phyloP scores from a whole-genome alignment of 768 basidiomycete genomes.

The Exsudoporus frostii region DNA sequence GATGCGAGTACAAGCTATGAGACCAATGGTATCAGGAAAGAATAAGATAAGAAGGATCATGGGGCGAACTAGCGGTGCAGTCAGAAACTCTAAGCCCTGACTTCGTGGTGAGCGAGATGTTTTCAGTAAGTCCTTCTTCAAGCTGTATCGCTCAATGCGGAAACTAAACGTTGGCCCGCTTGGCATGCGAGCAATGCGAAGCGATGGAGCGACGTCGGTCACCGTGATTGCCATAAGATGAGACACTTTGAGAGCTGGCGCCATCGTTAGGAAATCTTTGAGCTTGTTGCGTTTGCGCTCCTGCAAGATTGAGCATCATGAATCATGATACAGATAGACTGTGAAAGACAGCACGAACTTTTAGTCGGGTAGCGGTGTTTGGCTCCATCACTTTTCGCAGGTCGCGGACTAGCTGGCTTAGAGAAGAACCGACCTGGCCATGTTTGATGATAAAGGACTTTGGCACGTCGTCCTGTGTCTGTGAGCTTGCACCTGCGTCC shows the following conservation, averaged over 20 bases:
- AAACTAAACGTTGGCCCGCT: slow-evolving; percentile 93
- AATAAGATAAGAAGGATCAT: not conserved
- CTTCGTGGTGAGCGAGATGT: slow-evolving; percentile 65
- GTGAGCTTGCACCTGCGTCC: slow-evolving; percentile 38
- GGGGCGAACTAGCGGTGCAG: slow-evolving; percentile 77
- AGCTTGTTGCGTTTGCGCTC: slow-evolving; percentile 88
- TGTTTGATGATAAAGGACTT: slow-evolving; percentile 98
- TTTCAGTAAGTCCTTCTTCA: slow-evolving; percentile 79
- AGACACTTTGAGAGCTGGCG: slow-evolving; percentile 84
- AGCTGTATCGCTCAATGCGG: slow-evolving; percentile 86
- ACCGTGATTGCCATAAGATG: slow-evolving; percentile 92
- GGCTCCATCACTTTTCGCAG: slow-evolving; percentile 97
- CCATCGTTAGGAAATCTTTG: slow-evolving; percentile 92
- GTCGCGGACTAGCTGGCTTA: slow-evolving; percentile 88
- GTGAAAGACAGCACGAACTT: slow-evolving; percentile 43
- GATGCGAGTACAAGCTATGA: slow-evolving; percentile 81
- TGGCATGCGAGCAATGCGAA: slow-evolving; percentile 84
- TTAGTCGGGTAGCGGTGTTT: slow-evolving; percentile 91
- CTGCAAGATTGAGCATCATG: slow-evolving; percentile 42
- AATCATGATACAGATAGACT: not conserved
- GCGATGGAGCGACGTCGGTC: slow-evolving; percentile 77
- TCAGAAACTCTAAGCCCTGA: slow-evolving; percentile 86
- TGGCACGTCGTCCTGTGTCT: slow-evolving; percentile 46
- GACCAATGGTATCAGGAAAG: not conserved
- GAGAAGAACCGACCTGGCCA: slow-evolving; percentile 84